Evolutionary conservation across 345 rosid species (phyloP).

Genomic region (Rhodamnia rubescens): DNA sequence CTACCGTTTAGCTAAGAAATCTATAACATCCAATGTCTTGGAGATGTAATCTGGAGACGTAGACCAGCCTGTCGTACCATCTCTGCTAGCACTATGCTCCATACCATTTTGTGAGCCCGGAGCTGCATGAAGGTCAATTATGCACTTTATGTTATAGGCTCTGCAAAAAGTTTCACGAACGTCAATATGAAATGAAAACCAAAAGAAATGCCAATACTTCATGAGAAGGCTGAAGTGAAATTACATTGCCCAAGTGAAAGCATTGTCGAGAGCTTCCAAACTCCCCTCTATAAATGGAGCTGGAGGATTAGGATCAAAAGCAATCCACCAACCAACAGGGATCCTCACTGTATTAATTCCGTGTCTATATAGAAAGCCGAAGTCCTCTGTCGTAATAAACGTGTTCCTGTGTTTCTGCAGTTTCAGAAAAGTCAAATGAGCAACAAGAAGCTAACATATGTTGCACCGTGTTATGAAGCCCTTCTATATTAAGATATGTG

Average conservation of each 20-base stretch:
- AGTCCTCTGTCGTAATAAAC: constrained; percentile 49
- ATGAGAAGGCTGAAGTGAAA: constrained; percentile 10
- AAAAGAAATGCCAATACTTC: neutral
- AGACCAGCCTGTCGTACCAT: constrained; percentile 53
- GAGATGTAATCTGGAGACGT: constrained; percentile 36
- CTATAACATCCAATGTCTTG: constrained; percentile 48
- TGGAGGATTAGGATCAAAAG: constrained; percentile 66
- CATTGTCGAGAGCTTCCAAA: constrained; percentile 60
- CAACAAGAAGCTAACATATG: neutral
- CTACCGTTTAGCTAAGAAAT: constrained; percentile 73
- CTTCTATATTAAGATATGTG: neutral
- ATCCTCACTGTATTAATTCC: constrained; percentile 66
- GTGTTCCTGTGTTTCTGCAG: constrained; percentile 52
- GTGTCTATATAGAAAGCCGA: constrained; percentile 42
- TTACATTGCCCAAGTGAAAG: constrained; percentile 69
- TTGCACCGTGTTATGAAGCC: neutral
- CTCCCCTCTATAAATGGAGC: constrained; percentile 52
- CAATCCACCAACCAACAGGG: constrained; percentile 86
- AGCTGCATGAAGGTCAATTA: constrained; percentile 79
- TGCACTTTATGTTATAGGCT: constrained; percentile 51
- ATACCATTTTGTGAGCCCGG: constrained; percentile 79
- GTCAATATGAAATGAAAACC: neutral
- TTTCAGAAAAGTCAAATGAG: neutral
- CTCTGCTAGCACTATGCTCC: constrained; percentile 75
- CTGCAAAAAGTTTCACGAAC: constrained; percentile 29